phyloP scores from a whole-genome alignment of 352 stramenopile genomes.

The Phytophthora macrochlamydospora region DNA sequence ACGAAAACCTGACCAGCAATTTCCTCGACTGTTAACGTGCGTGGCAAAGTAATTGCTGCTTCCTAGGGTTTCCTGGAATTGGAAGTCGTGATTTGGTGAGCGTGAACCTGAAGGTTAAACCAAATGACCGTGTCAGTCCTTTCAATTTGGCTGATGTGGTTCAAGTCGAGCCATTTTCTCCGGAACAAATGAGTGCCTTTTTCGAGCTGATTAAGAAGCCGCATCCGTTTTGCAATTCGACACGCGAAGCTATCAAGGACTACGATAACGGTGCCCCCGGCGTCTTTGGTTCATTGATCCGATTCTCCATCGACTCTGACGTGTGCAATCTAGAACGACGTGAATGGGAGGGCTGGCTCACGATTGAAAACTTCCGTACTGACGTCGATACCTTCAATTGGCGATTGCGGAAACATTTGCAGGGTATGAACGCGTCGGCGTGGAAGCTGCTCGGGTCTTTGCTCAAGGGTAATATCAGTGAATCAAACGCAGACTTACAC shows the following conservation, averaged over 20 bases:
- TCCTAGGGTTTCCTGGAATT: constrained; percentile 31
- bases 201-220: constrained; percentile 18
- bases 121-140: not conserved
- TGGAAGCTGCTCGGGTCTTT: constrained; percentile 4
- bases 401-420: not conserved
- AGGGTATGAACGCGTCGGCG: not conserved
- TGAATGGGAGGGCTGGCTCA: constrained; percentile 15
- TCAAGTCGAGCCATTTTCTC: constrained; percentile 18
- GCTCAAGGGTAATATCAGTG: constrained; percentile 3
- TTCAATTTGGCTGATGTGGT: constrained; percentile 20
- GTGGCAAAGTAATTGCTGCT: constrained; percentile 9
- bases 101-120: not conserved
- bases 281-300: constrained; percentile 29
- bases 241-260: constrained; percentile 9
- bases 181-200: constrained; percentile 28
- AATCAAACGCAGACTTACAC: constrained; percentile 1
- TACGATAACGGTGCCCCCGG: constrained; percentile 22
- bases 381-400: not conserved
- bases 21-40: constrained; percentile 13
- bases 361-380: not conserved
- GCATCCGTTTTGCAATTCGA: constrained; percentile 19
- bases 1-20: constrained; percentile 22
- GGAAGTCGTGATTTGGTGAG: constrained; percentile 26
- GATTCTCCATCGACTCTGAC: constrained; percentile 19
- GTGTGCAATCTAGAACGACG: constrained; percentile 5